phyloP scores from a whole-genome alignment of 1,284 basidiomycete species.

The Ceratobasidium sp. region DNA sequence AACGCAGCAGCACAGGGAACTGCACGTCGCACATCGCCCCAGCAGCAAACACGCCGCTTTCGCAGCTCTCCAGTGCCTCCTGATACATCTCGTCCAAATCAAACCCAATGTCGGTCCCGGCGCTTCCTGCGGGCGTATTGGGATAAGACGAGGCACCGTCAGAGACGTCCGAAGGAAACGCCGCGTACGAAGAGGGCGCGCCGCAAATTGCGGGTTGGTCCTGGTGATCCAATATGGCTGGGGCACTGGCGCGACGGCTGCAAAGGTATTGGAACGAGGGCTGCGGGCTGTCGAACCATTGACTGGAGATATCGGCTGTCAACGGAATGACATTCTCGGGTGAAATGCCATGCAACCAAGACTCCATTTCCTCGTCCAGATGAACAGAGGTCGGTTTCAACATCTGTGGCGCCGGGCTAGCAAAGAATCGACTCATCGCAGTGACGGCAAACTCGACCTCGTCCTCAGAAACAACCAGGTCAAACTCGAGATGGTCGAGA shows the following conservation, averaged over 20 bases:
- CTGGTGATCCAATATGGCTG: conserved; percentile 40
- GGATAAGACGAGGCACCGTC: conserved; percentile 43
- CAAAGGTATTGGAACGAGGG: conserved; percentile 38
- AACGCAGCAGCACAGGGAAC: conserved; percentile 16
- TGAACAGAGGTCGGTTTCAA: background rate
- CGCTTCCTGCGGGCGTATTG: conserved; percentile 16
- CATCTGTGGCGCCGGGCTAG: conserved; percentile 19
- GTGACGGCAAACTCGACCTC: conserved; percentile 39
- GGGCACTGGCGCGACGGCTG: conserved; percentile 42
- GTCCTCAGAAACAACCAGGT: conserved; percentile 43
- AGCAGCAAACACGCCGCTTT: conserved; percentile 1
- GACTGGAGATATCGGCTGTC: conserved; percentile 28
- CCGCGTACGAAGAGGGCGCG: conserved; percentile 33
- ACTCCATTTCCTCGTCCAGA: conserved; percentile 35
- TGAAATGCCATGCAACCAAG: conserved; percentile 35
- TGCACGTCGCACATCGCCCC: conserved; percentile 16
- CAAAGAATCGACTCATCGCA: conserved; percentile 42
- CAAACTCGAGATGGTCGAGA: conserved; percentile 45
- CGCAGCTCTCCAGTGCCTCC: conserved; percentile 24
- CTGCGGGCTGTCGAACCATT: conserved; percentile 44
- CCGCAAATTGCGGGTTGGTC: conserved; percentile 40
- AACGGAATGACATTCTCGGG: conserved; percentile 27
- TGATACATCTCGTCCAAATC: conserved; percentile 37
- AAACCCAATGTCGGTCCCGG: conserved; percentile 11
- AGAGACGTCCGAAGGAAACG: conserved; percentile 44